Evolutionary conservation across 768 basidiomycete genomes (phyloP), one percentile per base, ranked within the genome.

Genomic region (Collybiopsis luxurians): DNA sequence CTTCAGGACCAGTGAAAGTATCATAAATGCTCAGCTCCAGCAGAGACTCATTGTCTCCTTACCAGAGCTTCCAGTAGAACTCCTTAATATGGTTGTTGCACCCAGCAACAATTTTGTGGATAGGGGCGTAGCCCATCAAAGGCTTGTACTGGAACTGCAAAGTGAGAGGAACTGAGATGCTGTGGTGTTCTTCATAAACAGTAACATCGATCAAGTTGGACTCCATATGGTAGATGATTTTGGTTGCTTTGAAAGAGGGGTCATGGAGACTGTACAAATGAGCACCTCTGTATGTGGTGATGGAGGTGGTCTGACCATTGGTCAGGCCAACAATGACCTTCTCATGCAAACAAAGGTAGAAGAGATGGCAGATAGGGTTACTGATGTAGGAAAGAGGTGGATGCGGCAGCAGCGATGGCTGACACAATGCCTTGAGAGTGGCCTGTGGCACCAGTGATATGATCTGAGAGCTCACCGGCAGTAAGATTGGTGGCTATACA

Each of bases 31-130:
- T 81, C 60, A 98, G 85, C n/a, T 81, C 71, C 10, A 94, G 90
- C 24, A 98, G 78, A 1, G 69, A 70, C 63, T 89, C 82, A 59
- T 90, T 77, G 66, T 94, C 93, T 36, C 97, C 95, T 68, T 94
- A 96, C 97, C 97, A 98, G 30, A 98, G 74, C 69, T 87, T 87
- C 97, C 97, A 99, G 78, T 99, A 99, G 69, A 98, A 98, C 64
- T 90, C 84, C 75, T 97, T 98, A 76, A 98, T 95, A 59, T 90
- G 85, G 55, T 77, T 78, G 75, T 96, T 98, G 63, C 95, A 87
- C 59, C 82, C 90, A 9, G 81, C 79, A 4, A 85, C 82, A 56
- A 96, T 74, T 69, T 98, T 96, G 66, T 96, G 95, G 62, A 99
- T 94, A 23, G 97, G 95, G 2, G 90, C 89, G 60, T 80, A 97